Conservation (phyloP, 495 filamentous ascomycete species). For the Neurospora sp. region DNA sequence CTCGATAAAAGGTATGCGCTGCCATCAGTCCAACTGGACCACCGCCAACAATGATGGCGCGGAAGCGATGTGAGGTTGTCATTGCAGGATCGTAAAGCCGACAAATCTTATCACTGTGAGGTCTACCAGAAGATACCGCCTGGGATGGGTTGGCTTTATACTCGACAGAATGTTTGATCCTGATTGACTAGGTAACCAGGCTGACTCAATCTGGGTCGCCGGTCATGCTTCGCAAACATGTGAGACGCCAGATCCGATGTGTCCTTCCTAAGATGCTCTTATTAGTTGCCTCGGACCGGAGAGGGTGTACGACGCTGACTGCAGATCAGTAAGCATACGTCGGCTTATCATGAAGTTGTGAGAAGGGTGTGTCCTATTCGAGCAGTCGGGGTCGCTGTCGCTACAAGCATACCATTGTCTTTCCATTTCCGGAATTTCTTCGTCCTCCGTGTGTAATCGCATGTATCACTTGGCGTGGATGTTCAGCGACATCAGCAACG, state of each 20-base stretch:
- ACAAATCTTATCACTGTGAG: background rate
- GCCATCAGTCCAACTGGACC: constrained; percentile 40
- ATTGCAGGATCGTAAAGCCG: background rate
- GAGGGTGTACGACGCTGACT: background rate
- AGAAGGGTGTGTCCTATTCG: background rate
- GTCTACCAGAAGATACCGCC: background rate
- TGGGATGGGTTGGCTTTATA: background rate
- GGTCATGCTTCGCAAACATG: background rate
- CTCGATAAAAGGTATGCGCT: constrained; percentile 34
- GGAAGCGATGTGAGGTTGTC: background rate
- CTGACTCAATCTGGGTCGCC: background rate
- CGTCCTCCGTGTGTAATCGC: background rate
- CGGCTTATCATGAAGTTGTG: background rate
- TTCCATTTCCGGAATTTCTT: background rate
- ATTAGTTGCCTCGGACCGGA: background rate
- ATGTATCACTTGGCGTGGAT: background rate
- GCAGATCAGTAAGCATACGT: background rate
- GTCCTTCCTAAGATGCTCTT: background rate
- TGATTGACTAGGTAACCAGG: background rate
- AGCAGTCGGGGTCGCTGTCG: background rate
- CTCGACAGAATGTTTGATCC: background rate
- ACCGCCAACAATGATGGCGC: constrained; percentile 40
- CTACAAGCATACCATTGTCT: background rate
- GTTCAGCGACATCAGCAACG: background rate
- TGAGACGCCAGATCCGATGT: background rate